A percentile compares a stretch with the other conserved stretches of the same genome.
These are phyloP conservation scores for Neurospora cerealis DNA, from an alignment of 495 filamentous ascomycete genomes.

Conservation along the genomic window DNA sequence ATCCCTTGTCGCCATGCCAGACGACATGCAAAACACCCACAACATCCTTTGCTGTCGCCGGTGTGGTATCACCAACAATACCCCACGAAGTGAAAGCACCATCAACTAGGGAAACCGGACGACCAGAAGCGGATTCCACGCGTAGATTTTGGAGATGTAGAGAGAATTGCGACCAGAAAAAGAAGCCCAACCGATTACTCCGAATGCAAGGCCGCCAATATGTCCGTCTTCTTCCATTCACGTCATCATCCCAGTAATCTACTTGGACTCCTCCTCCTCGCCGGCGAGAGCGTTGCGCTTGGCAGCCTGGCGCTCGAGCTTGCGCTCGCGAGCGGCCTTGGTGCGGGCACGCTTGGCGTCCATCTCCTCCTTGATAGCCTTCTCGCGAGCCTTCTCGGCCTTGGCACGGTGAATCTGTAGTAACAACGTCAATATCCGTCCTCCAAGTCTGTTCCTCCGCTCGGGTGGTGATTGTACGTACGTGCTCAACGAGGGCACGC, in stretches of 20 bases:
- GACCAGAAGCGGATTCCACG: constrained; percentile 12
- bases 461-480: constrained; percentile 47
- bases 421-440: constrained; percentile 8
- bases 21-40: constrained; percentile 45
- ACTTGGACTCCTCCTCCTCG: constrained; percentile 56
- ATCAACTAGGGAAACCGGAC: constrained; percentile 10
- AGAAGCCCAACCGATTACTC: constrained; percentile 44
- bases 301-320: constrained; percentile 71
- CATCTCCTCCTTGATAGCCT: constrained; percentile 95
- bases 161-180: constrained; percentile 39
- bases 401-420: constrained; percentile 97
- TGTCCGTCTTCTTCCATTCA: constrained; percentile 29
- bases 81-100: constrained; percentile 13
- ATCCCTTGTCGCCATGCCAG: constrained; percentile 12
- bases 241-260: constrained; percentile 20
- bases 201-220: constrained; percentile 45
- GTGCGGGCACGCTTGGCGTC: constrained; percentile 98
- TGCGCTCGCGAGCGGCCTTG: constrained; percentile 98
- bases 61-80: constrained; percentile 7
- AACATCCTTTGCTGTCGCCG: constrained; percentile 11
- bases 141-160: constrained; percentile 25
- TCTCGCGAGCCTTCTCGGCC: constrained; percentile 95
- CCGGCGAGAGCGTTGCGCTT: constrained; percentile 80
- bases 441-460: background rate
- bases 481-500: constrained; percentile 97